Conservation (phyloP, 441 rosid genomes). For the Theobroma grandiflorum region DNA sequence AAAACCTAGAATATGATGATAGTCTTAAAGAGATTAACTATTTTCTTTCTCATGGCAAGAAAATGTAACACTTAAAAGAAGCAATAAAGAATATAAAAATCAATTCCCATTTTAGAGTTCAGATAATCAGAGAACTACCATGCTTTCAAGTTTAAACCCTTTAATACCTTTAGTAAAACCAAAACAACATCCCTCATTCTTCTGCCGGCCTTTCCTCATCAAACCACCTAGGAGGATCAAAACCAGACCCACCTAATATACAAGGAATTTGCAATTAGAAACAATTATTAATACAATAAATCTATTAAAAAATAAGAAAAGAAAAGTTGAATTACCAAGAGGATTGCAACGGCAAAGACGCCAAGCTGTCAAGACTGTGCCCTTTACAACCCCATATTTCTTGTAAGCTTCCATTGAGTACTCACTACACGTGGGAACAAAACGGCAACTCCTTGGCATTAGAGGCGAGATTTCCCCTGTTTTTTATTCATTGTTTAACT, state of each 20-base stretch:
- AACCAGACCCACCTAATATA: constrained; percentile 77
- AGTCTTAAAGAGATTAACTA: background rate
- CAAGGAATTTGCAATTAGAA: background rate
- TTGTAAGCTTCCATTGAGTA: constrained; percentile 94
- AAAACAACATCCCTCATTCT: constrained; percentile 38
- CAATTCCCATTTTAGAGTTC: background rate
- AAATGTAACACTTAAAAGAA: background rate
- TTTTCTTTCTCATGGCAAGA: background rate
- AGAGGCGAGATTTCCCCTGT: constrained; percentile 93
- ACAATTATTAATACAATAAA: background rate
- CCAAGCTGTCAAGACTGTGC: constrained; percentile 76
- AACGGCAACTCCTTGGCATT: constrained; percentile 80
- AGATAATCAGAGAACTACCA: background rate
- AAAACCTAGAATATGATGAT: background rate
- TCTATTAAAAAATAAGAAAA: background rate
- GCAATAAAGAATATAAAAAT: background rate
- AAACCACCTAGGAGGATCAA: constrained; percentile 93
- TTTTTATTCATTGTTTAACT: constrained; percentile 28
- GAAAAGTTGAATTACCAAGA: constrained; percentile 53
- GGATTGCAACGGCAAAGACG: constrained; percentile 95
- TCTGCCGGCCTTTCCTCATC: constrained; percentile 59
- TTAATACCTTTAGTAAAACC: background rate
- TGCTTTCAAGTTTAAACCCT: background rate
- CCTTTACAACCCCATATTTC: constrained; percentile 83
- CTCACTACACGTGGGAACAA: constrained; percentile 88